Percentiles rank a stretch among this genome's conserved stretches.
Evolutionary conservation across 2,329 filamentous ascomycete species (phyloP).

Genomic region (Trichoderma cornu-damae): DNA sequence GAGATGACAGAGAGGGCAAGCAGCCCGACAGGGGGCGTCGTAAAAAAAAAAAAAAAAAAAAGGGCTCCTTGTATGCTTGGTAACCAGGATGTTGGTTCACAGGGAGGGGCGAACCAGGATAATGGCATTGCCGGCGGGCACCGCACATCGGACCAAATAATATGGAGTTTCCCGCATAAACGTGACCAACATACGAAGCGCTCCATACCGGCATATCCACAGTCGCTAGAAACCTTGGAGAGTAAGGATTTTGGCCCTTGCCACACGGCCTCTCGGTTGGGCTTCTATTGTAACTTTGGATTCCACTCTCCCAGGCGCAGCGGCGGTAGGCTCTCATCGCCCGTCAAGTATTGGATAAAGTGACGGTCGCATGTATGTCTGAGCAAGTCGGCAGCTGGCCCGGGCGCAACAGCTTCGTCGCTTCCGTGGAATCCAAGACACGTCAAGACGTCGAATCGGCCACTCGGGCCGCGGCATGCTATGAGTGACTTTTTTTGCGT

Average conservation of each 20-base stretch:
- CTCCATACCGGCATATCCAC: not conserved
- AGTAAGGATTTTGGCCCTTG: not conserved
- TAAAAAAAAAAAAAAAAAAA: not conserved
- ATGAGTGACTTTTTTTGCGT: not conserved
- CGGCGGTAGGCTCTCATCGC: not conserved
- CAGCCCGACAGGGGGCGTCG: slow-evolving; percentile 1
- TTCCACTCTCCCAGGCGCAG: not conserved
- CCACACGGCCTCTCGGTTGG: not conserved
- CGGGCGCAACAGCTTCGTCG: not conserved
- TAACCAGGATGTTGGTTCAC: slow-evolving; percentile 11
- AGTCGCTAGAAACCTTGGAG: not conserved
- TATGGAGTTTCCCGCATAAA: not conserved
- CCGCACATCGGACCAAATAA: slow-evolving; percentile 5
- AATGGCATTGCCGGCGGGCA: not conserved
- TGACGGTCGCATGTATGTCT: slow-evolving; percentile 12
- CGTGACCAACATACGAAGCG: not conserved
- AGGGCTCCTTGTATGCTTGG: not conserved
- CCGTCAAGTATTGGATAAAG: not conserved
- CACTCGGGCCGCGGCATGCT: not conserved
- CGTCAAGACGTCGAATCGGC: not conserved
- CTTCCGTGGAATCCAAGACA: not conserved
- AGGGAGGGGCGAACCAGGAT: not conserved
- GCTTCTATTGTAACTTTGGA: not conserved
- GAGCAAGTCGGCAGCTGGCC: not conserved
- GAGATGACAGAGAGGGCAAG: not conserved